Percentiles rank a stretch among this genome's conserved stretches.
Evolutionary conservation across 257 asterid species (phyloP).

Genomic region (Solanum etuberosum): DNA sequence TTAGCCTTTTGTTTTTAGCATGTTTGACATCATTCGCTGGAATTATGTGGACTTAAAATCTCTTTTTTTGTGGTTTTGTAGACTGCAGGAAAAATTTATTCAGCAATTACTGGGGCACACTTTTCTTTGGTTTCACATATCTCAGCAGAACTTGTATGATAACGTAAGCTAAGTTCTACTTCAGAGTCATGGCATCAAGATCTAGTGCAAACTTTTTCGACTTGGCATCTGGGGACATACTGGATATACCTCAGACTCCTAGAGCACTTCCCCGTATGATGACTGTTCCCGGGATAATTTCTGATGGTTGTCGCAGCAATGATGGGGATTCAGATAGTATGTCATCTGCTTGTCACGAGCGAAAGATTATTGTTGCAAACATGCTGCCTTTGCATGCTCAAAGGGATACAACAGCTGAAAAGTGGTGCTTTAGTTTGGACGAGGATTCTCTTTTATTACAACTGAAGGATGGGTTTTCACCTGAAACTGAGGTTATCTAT

Average conservation of each 20-base stretch:
- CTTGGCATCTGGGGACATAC: constrained; percentile 45
- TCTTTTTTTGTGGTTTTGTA: neutral
- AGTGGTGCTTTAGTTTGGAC: constrained; percentile 60
- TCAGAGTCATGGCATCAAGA: constrained; percentile 45
- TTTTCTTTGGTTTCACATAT: neutral
- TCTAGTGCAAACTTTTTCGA: constrained; percentile 58
- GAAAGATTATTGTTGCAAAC: constrained; percentile 73
- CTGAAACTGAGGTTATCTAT: constrained; percentile 64
- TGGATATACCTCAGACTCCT: constrained; percentile 49
- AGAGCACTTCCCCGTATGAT: constrained; percentile 70
- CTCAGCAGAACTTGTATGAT: neutral
- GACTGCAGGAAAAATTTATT: neutral
- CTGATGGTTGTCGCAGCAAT: constrained; percentile 47
- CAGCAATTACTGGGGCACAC: neutral
- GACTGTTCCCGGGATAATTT: constrained; percentile 60
- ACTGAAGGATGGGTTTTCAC: constrained; percentile 71
- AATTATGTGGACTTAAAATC: neutral
- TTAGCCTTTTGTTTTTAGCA: neutral
- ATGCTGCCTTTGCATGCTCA: constrained; percentile 74
- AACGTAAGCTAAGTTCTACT: neutral
- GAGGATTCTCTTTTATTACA: constrained; percentile 68
- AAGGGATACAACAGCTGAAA: constrained; percentile 43
- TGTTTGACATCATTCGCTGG: neutral
- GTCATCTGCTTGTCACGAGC: constrained; percentile 37
- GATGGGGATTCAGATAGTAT: constrained; percentile 64